Evolutionary conservation across 2,329 filamentous ascomycete species (phyloP).

Genomic region (Fusarium annulatum): DNA sequence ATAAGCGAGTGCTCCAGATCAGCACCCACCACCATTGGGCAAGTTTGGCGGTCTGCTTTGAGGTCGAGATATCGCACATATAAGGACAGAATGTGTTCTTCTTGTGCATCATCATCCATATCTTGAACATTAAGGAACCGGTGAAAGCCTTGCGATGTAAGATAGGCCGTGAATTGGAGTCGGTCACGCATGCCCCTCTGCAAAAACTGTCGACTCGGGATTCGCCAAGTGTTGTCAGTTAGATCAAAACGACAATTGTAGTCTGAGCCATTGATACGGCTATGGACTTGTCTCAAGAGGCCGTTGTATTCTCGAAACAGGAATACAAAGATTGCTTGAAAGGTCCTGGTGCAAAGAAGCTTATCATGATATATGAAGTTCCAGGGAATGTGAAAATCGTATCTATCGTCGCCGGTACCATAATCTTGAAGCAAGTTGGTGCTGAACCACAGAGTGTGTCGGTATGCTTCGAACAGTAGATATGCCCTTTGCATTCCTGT

Average conservation of each 20-base stretch:
- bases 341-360: background rate
- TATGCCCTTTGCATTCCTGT: background rate
- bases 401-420: background rate
- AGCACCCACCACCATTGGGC: background rate
- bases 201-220: no score
- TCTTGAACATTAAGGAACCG: background rate
- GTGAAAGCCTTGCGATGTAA: background rate
- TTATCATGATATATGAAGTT: background rate
- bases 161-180: background rate
- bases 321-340: background rate
- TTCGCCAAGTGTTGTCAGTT: no score
- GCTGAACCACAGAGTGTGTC: background rate
- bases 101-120: background rate
- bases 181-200: background rate
- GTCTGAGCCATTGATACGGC: fast-evolving
- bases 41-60: background rate
- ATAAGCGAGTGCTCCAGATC: background rate
- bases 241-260: background rate
- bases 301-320: background rate
- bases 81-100: background rate
- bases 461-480: background rate
- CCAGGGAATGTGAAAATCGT: background rate
- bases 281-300: background rate
- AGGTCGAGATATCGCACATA: background rate
- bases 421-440: background rate